Conservation (phyloP, 2,329 filamentous ascomycete species). For the Ceratocystiopsis sp. region DNA sequence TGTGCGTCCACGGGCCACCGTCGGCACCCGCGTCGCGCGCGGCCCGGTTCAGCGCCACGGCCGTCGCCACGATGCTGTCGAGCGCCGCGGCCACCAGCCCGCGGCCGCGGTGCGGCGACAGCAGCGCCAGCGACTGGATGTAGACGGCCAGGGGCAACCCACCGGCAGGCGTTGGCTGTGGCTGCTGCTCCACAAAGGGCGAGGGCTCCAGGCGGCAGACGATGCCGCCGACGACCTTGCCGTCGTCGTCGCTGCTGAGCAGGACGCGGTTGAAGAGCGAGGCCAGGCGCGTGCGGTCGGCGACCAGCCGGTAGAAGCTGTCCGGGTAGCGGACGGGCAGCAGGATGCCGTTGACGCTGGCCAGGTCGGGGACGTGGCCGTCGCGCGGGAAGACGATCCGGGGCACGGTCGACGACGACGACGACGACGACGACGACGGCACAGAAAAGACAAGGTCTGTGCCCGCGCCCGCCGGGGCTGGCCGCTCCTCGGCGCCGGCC, state of each 20-base stretch:
- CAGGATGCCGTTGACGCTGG: conserved; percentile 47
- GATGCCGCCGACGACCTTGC: conserved; percentile 38
- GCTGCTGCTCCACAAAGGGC: neutral
- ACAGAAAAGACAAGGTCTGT: conserved; percentile 3
- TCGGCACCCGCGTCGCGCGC: conserved; percentile 1
- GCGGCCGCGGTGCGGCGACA: conserved; percentile 44
- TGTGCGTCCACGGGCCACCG: neutral
- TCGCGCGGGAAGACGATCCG: conserved; percentile 14
- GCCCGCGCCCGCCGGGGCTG: neutral
- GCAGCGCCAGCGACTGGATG: conserved; percentile 45
- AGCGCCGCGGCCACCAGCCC: conserved; percentile 42
- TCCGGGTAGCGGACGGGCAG: conserved; percentile 48
- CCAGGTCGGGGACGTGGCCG: conserved; percentile 38
- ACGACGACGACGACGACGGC: conserved; percentile 6
- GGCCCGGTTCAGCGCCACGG: conserved; percentile 14
- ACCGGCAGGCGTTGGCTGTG: conserved; percentile 3
- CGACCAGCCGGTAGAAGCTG: conserved; percentile 40
- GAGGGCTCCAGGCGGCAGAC: conserved; percentile 43
- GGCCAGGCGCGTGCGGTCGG: conserved; percentile 29
- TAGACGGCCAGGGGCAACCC: conserved; percentile 34
- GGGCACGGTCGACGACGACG: conserved; percentile 3
- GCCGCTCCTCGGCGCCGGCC: conserved; percentile 2
- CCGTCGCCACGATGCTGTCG: conserved; percentile 30
- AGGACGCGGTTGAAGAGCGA: conserved; percentile 41
- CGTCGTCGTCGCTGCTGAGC: conserved; percentile 22